Evolutionary conservation across 202 grass and related monocot genomes (phyloP).

Genomic region (Saccharum hybrid): DNA sequence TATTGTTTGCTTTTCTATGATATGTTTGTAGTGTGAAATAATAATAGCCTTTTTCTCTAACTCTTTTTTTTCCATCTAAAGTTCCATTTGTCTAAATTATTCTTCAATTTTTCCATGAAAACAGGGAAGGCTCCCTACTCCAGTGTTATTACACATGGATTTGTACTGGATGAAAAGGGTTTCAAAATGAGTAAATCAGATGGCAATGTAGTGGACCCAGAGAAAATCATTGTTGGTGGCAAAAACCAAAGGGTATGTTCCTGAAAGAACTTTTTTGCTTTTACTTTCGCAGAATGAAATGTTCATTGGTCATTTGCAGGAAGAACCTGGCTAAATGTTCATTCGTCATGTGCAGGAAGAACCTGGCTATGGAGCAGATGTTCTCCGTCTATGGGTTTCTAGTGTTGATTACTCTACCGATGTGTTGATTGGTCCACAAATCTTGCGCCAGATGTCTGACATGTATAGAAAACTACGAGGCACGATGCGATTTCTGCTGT

Average conservation of each 20-base stretch:
- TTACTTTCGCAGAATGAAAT: constrained; percentile 43
- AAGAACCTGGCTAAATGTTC: constrained; percentile 70
- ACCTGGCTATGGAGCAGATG: constrained; percentile 90
- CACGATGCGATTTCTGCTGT: constrained; percentile 88
- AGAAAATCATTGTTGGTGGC: constrained; percentile 82
- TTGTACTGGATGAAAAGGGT: constrained; percentile 90
- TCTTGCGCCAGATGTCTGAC: constrained; percentile 92
- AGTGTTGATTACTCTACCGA: constrained; percentile 96
- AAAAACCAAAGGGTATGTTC: constrained; percentile 79
- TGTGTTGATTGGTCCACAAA: constrained; percentile 77
- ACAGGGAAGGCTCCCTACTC: constrained; percentile 89
- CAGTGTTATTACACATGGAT: constrained; percentile 93
- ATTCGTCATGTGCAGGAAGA: constrained; percentile 64
- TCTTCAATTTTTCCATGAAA: constrained; percentile 40
- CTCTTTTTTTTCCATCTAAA: neutral
- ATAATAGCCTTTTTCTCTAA: constrained; percentile 5
- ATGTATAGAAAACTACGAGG: constrained; percentile 95
- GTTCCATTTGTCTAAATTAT: constrained; percentile 22
- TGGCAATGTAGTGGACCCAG: constrained; percentile 86
- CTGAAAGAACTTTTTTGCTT: constrained; percentile 43
- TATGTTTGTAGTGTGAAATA: constrained; percentile 2
- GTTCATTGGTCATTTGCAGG: constrained; percentile 49
- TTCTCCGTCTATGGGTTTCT: constrained; percentile 96
- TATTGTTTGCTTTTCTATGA: constrained; percentile 35
- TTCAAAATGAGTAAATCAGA: constrained; percentile 99